These are phyloP conservation scores for Madurella fahalii DNA, from an alignment of 2,329 filamentous ascomycete species.

Conservation along the genomic window DNA sequence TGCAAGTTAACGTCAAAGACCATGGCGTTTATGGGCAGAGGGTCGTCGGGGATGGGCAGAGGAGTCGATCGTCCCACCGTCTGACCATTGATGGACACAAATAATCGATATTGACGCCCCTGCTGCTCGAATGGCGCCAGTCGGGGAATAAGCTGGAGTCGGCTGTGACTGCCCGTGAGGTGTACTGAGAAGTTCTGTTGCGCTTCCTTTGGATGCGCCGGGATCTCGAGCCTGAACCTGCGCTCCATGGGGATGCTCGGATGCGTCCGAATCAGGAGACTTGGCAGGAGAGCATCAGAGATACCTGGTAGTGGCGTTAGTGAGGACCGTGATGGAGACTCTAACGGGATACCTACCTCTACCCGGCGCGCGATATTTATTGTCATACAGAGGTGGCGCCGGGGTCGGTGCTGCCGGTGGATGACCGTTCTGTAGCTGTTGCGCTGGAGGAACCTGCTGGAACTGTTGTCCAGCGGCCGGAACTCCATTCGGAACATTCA, in stretches of 20 bases:
- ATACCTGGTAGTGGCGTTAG: conserved; percentile 37
- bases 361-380: conserved; percentile 36
- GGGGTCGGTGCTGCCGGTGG: conserved; percentile 30
- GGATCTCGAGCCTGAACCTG: conserved; percentile 60
- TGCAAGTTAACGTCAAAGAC: conserved; percentile 71
- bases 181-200: conserved; percentile 71
- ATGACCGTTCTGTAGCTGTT: conserved; percentile 36
- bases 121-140: conserved; percentile 59
- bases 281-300: conserved; percentile 62
- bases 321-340: conserved; percentile 13
- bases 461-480: conserved; percentile 19
- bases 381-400: conserved; percentile 30
- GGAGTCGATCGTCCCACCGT: conserved; percentile 49
- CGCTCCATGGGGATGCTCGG: conserved; percentile 59
- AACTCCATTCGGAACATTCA: conserved; percentile 29
- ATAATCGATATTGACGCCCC: conserved; percentile 69
- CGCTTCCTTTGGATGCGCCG: conserved; percentile 60
- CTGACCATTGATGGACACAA: conserved; percentile 65
- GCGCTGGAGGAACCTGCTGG: conserved; percentile 23
- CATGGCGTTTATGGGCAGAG: conserved; percentile 54
- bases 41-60: conserved; percentile 50
- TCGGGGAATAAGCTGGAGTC: conserved; percentile 66
- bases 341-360: conserved; percentile 37
- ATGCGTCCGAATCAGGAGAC: conserved; percentile 64
- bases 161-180: conserved; percentile 62